Evolutionary conservation across 495 filamentous ascomycete genomes (phyloP).

Genomic region (Hyaloscypha variabilis): DNA sequence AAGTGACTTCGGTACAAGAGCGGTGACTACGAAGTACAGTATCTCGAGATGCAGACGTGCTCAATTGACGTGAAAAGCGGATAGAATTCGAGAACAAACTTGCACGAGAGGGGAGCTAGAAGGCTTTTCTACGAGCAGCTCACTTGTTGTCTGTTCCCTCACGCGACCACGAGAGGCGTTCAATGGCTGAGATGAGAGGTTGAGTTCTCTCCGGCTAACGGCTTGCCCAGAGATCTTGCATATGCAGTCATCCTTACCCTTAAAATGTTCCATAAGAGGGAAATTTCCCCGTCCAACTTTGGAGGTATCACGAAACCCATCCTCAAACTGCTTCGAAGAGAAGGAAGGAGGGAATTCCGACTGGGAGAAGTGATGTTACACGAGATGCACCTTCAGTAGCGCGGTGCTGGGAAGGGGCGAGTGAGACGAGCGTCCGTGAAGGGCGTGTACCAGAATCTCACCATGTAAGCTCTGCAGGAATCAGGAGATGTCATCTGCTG

Average conservation of each 20-base stretch:
- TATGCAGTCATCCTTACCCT: constrained; percentile 15
- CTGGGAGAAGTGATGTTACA: background rate
- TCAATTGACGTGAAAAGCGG: constrained; percentile 4
- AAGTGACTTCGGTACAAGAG: background rate
- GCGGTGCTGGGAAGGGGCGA: background rate
- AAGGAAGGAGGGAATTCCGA: background rate
- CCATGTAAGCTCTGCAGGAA: background rate
- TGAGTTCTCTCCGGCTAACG: background rate
- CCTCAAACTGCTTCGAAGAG: background rate
- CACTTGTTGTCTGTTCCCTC: constrained; percentile 1
- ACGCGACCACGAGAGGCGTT: constrained; percentile 11
- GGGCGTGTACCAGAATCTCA: background rate
- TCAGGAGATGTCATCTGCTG: background rate
- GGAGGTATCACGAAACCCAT: background rate
- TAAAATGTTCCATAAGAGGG: background rate
- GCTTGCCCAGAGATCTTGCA: background rate
- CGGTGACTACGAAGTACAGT: too few relatives aligned
- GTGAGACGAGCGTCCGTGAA: background rate
- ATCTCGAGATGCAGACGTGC: background rate
- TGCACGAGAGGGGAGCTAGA: background rate
- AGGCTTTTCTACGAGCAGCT: background rate
- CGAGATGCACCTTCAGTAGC: background rate
- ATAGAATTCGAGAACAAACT: background rate
- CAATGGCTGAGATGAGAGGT: constrained; percentile 19
- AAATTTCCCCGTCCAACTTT: constrained; percentile 1